phyloP scores from a whole-genome alignment of 169 alveolate genomes.

The Cytauxzoon felis region DNA sequence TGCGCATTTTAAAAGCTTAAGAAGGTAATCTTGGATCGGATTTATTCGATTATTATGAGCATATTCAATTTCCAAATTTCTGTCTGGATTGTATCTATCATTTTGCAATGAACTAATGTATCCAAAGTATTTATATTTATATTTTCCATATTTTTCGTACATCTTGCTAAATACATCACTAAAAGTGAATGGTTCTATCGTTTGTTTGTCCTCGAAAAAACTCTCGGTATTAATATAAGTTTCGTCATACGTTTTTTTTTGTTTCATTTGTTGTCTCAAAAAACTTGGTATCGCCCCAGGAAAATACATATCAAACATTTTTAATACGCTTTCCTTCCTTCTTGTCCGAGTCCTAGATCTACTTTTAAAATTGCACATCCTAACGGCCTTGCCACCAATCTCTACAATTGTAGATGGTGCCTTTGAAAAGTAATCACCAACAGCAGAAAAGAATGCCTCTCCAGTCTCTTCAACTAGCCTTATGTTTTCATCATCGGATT shows the following conservation, averaged over 20 bases:
- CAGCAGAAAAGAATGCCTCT: conserved; percentile 24
- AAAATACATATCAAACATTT: conserved; percentile 41
- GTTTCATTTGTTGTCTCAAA: conserved; percentile 33
- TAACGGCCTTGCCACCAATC: conserved; percentile 35
- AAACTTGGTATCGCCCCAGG: conserved; percentile 56
- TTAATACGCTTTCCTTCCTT: conserved; percentile 43
- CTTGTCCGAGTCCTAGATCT: not conserved
- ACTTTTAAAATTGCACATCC: not conserved
- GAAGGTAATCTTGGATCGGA: conserved; percentile 47
- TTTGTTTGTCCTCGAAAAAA: not conserved
- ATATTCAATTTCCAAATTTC: conserved; percentile 44
- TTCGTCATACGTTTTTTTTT: not conserved
- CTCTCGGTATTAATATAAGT: not conserved
- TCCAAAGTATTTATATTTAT: conserved; percentile 39
- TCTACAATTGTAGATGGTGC: conserved; percentile 39
- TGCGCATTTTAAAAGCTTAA: conserved; percentile 28
- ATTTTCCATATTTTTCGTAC: not conserved
- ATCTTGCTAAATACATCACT: conserved; percentile 40
- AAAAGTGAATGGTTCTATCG: conserved; percentile 18
- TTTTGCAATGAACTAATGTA: conserved; percentile 10
- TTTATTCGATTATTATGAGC: conserved; percentile 36
- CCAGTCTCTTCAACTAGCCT: conserved; percentile 31
- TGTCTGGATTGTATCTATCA: not conserved
- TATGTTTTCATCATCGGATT: conserved; percentile 38
- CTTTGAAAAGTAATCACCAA: conserved; percentile 45